A percentile compares a stretch with the other conserved stretches of the same genome.
Evolutionary conservation across 169 alveolate genomes (phyloP).

Genomic region (Cryptosporidium canis): DNA sequence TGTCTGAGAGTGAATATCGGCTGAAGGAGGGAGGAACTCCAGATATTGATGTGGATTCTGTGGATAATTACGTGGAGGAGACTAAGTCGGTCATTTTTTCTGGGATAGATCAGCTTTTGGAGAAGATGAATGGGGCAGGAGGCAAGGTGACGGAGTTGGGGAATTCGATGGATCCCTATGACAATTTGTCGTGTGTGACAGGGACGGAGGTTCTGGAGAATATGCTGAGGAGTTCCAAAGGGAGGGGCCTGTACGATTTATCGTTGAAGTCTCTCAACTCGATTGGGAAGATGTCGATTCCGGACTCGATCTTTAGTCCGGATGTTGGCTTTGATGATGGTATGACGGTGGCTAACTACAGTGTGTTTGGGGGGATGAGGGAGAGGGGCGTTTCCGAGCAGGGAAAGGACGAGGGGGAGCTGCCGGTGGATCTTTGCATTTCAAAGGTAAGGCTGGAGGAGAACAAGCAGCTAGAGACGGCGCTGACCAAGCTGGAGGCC

Average conservation of each 20-base stretch:
- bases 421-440: conserved; percentile 12
- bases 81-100: not conserved
- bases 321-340: conserved; percentile 4
- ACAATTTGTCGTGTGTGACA: not conserved
- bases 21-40: not conserved
- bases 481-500: not conserved
- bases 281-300: not conserved
- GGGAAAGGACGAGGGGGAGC: too few species aligned
- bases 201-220: conserved; percentile 7
- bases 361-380: not conserved
- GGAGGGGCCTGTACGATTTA: not conserved
- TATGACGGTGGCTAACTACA: conserved; percentile 9
- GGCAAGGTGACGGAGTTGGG: not conserved
- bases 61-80: not conserved
- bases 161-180: not conserved
- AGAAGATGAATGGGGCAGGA: not conserved
- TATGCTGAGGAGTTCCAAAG: not conserved
- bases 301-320: not conserved
- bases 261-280: not conserved
- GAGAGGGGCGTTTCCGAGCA: not conserved
- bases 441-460: conserved; percentile 33
- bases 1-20: not conserved
- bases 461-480: conserved; percentile 9
- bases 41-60: not conserved
- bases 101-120: not conserved